These are phyloP conservation scores for Pezicula carpinea DNA, from an alignment of 2,329 filamentous ascomycete species.

Conservation along the genomic window DNA sequence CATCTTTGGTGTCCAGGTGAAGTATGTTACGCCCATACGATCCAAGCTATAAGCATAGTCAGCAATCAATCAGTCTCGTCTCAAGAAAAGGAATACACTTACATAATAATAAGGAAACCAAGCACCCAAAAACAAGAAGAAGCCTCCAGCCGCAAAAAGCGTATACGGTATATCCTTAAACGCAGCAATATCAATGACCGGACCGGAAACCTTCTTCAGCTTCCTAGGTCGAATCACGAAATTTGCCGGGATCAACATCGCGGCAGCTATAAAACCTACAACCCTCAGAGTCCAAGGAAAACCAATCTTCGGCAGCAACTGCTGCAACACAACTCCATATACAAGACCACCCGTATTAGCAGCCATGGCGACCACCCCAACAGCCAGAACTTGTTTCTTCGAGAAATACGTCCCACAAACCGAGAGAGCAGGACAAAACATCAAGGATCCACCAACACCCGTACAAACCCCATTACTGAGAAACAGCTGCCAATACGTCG, in stretches of 20 bases:
- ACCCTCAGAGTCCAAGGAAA: constrained; percentile 38
- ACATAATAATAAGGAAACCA: constrained; percentile 40
- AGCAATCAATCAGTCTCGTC: background rate
- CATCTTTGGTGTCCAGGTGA: constrained; percentile 31
- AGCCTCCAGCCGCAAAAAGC: constrained; percentile 35
- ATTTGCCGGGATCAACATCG: constrained; percentile 30
- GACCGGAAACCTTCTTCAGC: constrained; percentile 28
- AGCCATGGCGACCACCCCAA: constrained; percentile 28
- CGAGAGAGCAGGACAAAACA: constrained; percentile 32
- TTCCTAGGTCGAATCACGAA: constrained; percentile 21
- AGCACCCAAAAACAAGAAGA: constrained; percentile 34
- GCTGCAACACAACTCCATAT: constrained; percentile 34
- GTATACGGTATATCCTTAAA: constrained; percentile 37
- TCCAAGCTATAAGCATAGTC: constrained; percentile 13
- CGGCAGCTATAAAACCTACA: constrained; percentile 36
- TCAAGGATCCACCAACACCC: constrained; percentile 32
- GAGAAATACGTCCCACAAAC: constrained; percentile 24
- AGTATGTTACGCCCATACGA: constrained; percentile 24
- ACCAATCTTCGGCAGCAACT: constrained; percentile 32
- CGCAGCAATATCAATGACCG: constrained; percentile 35
- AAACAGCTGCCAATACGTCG: constrained; percentile 33
- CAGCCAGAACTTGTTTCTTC: constrained; percentile 22
- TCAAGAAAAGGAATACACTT: constrained; percentile 8
- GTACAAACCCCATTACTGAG: constrained; percentile 34
- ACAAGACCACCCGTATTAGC: constrained; percentile 33